phyloP scores from a whole-genome alignment of 2,329 filamentous ascomycete genomes.

The Colletotrichum horii region DNA sequence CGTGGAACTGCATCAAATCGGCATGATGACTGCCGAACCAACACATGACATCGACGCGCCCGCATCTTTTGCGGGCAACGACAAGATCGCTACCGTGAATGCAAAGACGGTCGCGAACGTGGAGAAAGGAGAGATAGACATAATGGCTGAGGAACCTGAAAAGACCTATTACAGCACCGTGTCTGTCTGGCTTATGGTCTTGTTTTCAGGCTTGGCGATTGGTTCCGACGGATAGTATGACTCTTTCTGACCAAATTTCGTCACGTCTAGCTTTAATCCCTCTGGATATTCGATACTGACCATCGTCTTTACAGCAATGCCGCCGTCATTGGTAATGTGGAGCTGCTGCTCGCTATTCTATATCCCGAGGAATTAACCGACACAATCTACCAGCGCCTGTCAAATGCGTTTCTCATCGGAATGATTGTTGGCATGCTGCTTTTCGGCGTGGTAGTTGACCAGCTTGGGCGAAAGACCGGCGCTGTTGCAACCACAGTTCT shows the following conservation, averaged over 20 bases:
- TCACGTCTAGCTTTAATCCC: background rate
- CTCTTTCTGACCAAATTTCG: background rate
- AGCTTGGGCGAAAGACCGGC: conserved; percentile 53
- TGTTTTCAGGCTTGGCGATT: conserved; percentile 51
- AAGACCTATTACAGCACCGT: conserved; percentile 42
- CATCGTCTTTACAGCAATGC: conserved; percentile 36
- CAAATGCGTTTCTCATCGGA: conserved; percentile 60
- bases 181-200: conserved; percentile 47
- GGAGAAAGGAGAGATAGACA: background rate
- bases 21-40: background rate
- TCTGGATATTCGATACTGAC: background rate
- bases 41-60: background rate
- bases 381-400: conserved; percentile 54
- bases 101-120: background rate
- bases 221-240: conserved; percentile 49
- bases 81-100: background rate
- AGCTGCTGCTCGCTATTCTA: conserved; percentile 43
- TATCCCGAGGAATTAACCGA: conserved; percentile 47
- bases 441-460: conserved; percentile 56
- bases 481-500: conserved; percentile 51
- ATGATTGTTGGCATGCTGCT: conserved; percentile 61
- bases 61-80: background rate
- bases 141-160: background rate
- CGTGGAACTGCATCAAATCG: background rate
- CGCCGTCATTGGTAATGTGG: conserved; percentile 49